Conservation (phyloP, 148 eudicot genomes). For the Beta vulgaris region DNA sequence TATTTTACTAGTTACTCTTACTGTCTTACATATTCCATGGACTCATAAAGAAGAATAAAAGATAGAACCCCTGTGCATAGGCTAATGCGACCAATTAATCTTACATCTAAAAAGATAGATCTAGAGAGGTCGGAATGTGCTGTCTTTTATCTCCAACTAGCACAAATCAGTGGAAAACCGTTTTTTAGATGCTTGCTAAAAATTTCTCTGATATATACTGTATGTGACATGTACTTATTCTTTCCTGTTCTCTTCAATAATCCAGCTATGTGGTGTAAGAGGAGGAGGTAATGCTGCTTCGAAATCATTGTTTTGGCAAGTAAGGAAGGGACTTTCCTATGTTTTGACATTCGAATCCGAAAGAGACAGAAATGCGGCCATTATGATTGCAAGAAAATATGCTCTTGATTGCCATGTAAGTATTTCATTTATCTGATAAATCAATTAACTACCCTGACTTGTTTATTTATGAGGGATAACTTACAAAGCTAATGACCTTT, state of each 20-base stretch:
- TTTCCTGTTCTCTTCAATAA: not conserved
- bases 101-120: too few relatives aligned
- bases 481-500: not conserved
- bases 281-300: constrained; percentile 91
- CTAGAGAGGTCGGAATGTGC: not conserved
- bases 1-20: too few relatives aligned
- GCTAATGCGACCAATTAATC: too few relatives aligned
- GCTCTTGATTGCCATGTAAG: constrained; percentile 85
- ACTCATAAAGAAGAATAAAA: too few relatives aligned
- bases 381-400: constrained; percentile 68
- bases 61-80: too few relatives aligned
- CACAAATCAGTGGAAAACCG: not conserved
- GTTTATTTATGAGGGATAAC: not conserved
- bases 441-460: not conserved
- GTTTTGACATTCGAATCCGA: constrained; percentile 75
- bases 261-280: constrained; percentile 87
- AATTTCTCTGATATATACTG: not conserved
- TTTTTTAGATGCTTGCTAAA: not conserved
- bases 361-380: constrained; percentile 71
- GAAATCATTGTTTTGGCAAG: constrained; percentile 88
- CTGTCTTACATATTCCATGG: too few relatives aligned
- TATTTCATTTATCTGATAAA: not conserved
- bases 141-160: not conserved
- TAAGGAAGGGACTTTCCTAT: constrained; percentile 75
- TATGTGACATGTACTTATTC: not conserved